phyloP scores from a whole-genome alignment of 2,329 filamentous ascomycete genomes.

The Shiraia sp. region DNA sequence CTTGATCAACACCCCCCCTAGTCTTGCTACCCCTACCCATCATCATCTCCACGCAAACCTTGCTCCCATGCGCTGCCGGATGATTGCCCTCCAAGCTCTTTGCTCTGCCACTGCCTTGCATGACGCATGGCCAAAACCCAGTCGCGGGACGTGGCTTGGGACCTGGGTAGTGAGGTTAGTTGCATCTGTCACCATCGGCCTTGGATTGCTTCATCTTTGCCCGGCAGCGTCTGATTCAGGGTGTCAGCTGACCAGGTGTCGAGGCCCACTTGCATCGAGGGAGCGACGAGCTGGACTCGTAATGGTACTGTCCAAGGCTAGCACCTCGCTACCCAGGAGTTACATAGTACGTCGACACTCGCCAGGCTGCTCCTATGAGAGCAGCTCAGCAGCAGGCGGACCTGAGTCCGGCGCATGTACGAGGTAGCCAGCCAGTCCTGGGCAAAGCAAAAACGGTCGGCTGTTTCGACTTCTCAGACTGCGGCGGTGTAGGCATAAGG shows the following conservation, averaged over 20 bases:
- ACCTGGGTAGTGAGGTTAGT: too few relatives aligned
- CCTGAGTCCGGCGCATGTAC: constrained; percentile 33
- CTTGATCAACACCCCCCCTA: too few relatives aligned
- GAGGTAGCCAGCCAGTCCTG: too few relatives aligned
- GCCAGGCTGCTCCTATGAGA: constrained; percentile 16
- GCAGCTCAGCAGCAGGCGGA: constrained; percentile 21
- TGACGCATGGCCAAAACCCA: too few relatives aligned
- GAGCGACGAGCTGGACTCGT: neutral
- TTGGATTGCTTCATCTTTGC: too few relatives aligned
- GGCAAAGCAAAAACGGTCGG: constrained; percentile 43
- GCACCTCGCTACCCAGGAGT: neutral
- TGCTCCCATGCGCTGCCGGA: too few relatives aligned
- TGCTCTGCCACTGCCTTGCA: constrained; percentile 19
- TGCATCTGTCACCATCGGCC: constrained; percentile 18
- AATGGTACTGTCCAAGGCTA: neutral
- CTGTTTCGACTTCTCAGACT: constrained; percentile 31
- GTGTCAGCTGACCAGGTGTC: constrained; percentile 35
- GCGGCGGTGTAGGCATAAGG: constrained; percentile 43
- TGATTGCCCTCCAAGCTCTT: constrained; percentile 30
- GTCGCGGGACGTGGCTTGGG: constrained; percentile 24
- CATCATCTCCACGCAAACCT: constrained; percentile 23
- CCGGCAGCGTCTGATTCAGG: too few relatives aligned
- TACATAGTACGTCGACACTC: neutral
- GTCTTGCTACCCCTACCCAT: too few relatives aligned
- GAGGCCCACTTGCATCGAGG: constrained; percentile 25